Conservation (phyloP, 2,329 filamentous ascomycete genomes). For the Colletotrichum scovillei region DNA sequence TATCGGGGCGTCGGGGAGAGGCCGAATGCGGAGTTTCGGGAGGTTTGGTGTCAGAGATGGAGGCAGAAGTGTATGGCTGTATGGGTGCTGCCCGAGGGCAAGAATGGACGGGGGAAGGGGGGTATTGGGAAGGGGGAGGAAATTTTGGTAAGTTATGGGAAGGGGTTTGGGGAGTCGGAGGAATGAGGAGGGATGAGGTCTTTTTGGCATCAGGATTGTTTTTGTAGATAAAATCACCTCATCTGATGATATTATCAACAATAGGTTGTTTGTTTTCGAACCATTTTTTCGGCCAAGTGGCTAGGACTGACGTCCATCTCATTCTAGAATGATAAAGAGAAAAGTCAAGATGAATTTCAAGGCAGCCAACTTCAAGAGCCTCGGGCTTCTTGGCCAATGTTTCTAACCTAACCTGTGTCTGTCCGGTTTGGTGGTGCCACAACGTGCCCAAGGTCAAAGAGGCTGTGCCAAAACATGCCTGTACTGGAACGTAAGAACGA, state of each 20-base stretch:
- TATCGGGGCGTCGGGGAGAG: slow-evolving; percentile 67
- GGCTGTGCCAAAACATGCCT: not conserved
- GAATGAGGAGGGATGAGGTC: not conserved
- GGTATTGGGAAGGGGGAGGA: slow-evolving; percentile 70
- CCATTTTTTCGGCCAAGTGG: not conserved
- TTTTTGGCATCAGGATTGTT: not conserved
- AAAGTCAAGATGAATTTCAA: not conserved
- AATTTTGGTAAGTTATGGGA: slow-evolving; percentile 75
- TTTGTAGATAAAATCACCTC: too few relatives aligned
- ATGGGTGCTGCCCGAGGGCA: slow-evolving; percentile 62
- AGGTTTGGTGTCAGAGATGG: slow-evolving; percentile 65
- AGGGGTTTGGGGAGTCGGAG: slow-evolving; percentile 64
- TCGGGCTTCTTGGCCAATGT: not conserved
- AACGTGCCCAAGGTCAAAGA: not conserved
- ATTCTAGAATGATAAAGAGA: not conserved
- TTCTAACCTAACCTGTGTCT: not conserved
- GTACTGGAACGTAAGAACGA: too few relatives aligned
- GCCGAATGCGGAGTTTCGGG: slow-evolving; percentile 69
- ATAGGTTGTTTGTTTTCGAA: not conserved
- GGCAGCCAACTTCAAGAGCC: not conserved
- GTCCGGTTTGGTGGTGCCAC: not conserved
- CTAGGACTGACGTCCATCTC: not conserved
- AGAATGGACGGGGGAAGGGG: slow-evolving; percentile 45
- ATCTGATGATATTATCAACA: too few relatives aligned
- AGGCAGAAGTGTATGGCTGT: slow-evolving; percentile 68